Conservation (phyloP, 2,329 filamentous ascomycete species). For the Magnaporthales sp. region DNA sequence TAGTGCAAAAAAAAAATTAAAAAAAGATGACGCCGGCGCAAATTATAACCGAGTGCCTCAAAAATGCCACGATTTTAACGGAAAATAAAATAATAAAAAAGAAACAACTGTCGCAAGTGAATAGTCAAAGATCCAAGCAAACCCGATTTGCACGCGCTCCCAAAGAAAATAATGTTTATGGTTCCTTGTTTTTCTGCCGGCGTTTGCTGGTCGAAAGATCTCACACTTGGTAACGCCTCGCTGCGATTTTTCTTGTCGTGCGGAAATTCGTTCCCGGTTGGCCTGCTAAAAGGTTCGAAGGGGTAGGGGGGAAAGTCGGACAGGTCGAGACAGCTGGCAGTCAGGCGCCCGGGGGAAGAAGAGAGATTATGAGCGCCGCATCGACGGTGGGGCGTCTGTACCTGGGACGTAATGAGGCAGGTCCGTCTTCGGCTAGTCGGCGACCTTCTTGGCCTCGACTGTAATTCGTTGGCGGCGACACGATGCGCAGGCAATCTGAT, state of each 20-base stretch:
- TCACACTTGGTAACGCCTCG: not conserved
- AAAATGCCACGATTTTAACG: not conserved
- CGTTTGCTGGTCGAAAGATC: not conserved
- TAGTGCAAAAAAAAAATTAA: not conserved
- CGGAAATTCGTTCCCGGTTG: not conserved
- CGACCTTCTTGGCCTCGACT: not conserved
- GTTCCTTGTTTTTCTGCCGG: not conserved
- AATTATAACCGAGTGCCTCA: not conserved
- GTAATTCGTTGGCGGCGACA: not conserved
- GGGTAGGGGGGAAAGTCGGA: not conserved
- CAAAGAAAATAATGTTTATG: not conserved
- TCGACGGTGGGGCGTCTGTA: conserved; percentile 1
- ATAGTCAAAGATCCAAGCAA: not conserved
- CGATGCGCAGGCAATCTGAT: not conserved
- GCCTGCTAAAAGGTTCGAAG: not conserved
- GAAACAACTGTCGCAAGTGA: not conserved
- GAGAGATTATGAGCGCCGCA: conserved; percentile 4
- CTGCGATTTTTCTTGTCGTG: not conserved
- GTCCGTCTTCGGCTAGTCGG: conserved; percentile 4
- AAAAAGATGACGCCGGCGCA: not conserved
- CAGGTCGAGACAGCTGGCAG: not conserved
- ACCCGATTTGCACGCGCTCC: not conserved
- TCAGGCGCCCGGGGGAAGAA: not conserved
- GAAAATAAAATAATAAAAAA: not conserved
- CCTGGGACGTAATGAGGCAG: not conserved